Percentiles rank a stretch among this genome's conserved stretches.
Conservation (phyloP, 805 yeast species). For the Cyberlindnera amylophila region DNA sequence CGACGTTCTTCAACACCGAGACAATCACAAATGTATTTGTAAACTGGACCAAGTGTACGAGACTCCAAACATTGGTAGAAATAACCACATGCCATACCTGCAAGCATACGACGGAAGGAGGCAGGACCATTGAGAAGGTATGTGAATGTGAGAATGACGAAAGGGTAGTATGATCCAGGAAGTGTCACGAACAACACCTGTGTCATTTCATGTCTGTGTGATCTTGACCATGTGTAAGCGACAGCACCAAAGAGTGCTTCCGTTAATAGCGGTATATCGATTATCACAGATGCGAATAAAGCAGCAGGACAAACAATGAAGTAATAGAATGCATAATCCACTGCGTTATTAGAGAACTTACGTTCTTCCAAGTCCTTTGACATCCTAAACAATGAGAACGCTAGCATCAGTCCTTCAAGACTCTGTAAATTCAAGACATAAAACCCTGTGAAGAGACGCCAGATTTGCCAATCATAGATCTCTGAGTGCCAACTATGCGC, state of each 20-base stretch:
- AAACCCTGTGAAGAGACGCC: conserved; percentile 48
- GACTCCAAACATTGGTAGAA: conserved; percentile 59
- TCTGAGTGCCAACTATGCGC: conserved; percentile 29
- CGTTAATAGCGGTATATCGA: conserved; percentile 29
- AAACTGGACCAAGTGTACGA: conserved; percentile 42
- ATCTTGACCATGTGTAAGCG: conserved; percentile 57
- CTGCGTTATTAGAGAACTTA: conserved; percentile 43
- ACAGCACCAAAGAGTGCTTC: conserved; percentile 48
- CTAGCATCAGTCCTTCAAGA: conserved; percentile 45
- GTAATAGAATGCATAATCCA: conserved; percentile 56
- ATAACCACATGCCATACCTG: conserved; percentile 56
- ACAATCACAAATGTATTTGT: conserved; percentile 25
- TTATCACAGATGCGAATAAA: conserved; percentile 31
- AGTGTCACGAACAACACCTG: conserved; percentile 52
- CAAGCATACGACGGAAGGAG: conserved; percentile 37
- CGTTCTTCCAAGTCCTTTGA: conserved; percentile 53
- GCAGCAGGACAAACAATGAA: conserved; percentile 46
- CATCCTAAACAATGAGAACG: conserved; percentile 54
- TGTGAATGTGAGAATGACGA: conserved; percentile 40
- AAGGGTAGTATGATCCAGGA: conserved; percentile 56
- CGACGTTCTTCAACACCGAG: conserved; percentile 22
- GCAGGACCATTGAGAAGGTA: conserved; percentile 40
- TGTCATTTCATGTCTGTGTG: conserved; percentile 46
- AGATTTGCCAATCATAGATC: conserved; percentile 35
- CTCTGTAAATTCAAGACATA: conserved; percentile 40